A percentile compares a stretch with the other conserved stretches of the same genome.
Evolutionary conservation across 2,329 filamentous ascomycete species (phyloP).

Genomic region (Leptographium radiaticola): DNA sequence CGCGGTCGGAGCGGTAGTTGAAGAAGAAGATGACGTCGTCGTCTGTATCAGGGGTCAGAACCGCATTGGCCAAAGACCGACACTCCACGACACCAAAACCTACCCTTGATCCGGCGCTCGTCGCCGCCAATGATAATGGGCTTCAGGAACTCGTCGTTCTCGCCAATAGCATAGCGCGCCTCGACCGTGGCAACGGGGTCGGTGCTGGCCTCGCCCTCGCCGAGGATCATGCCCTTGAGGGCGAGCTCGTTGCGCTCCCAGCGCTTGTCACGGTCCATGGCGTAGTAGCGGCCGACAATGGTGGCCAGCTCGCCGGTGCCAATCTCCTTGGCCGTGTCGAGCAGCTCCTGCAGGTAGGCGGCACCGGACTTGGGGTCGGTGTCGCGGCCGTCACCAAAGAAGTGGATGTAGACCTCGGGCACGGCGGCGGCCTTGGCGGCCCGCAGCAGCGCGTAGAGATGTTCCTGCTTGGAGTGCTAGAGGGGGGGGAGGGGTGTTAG

Average conservation of each 20-base stretch:
- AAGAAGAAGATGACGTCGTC: slow-evolving; percentile 97
- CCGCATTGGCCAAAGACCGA: not conserved
- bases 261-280: slow-evolving; percentile 99
- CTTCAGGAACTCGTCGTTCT: slow-evolving; percentile 97
- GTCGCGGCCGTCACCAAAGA: slow-evolving; percentile 96
- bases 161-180: slow-evolving; percentile 72
- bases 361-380: slow-evolving; percentile 92
- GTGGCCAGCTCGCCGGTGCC: slow-evolving; percentile 81
- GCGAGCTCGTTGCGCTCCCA: slow-evolving; percentile 92
- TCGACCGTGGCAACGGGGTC: slow-evolving; percentile 81
- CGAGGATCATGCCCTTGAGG: slow-evolving; percentile 71
- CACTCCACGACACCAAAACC: slow-evolving; percentile 10
- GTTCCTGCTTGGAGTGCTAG: slow-evolving; percentile 84
- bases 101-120: slow-evolving; percentile 74
- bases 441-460: slow-evolving; percentile 75
- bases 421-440: slow-evolving; percentile 82
- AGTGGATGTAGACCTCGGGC: slow-evolving; percentile 93
- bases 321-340: slow-evolving; percentile 70
- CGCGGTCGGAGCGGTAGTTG: slow-evolving; percentile 98
- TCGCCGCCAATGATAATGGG: slow-evolving; percentile 89
- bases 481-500: not conserved
- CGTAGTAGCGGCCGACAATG: slow-evolving; percentile 90
- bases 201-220: slow-evolving; percentile 73
- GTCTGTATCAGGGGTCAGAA: slow-evolving; percentile 37
- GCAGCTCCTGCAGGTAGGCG: slow-evolving; percentile 75